Evolutionary conservation across 2,329 filamentous ascomycete species (phyloP), one percentile per base, ranked within the genome.

Genomic region (Clonostachys chloroleuca): DNA sequence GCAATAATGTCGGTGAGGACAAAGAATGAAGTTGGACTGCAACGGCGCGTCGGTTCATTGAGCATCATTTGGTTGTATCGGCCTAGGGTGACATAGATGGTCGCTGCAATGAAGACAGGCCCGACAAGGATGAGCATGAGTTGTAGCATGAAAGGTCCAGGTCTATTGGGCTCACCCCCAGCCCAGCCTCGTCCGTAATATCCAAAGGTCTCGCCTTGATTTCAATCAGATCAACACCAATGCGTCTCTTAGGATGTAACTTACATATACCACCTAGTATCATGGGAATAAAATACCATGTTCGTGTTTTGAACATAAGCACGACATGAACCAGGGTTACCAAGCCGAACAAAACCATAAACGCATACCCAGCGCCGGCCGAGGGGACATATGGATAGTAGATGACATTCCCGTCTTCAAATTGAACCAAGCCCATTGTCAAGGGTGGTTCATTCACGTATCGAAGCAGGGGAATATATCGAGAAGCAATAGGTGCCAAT

Each of bases 1-100:
- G 36, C 12, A 18, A 39, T 18, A 8, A 39, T 18, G 36, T 39
- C 36, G 36, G 36, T 39, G 14, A 39, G 14, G 3, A 39, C 12
- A 39, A 39, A 39, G 36, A 39, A 39, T 18, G 36, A n/a, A 12
- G 36, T 39, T n/a, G 36, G 17, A 4, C 36, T 39, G 12, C 36
- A 39, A 3, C 36, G 36, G 7, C 48, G 45, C 18, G 44, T 49
- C 13, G 48, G 48, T 9, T 34, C 30, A 3, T 42, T 42, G 6
- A 49, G 45, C 4, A 49, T 24, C 6, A 42, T 17, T 2, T 40
- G 41, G 10, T 46, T 42, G 12, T 40, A 20, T 35, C 48, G 48
- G 8, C 50, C 50, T 33, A 86, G 71, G 30, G 80, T 84, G 46
- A 87, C 75, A 60, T 87, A 88, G 57, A 87, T 81, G 49, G 80